Percentiles rank a stretch among this genome's conserved stretches.
phyloP scores from a whole-genome alignment of 1,284 basidiomycete genomes.

The Taiwanofungus camphoratus region DNA sequence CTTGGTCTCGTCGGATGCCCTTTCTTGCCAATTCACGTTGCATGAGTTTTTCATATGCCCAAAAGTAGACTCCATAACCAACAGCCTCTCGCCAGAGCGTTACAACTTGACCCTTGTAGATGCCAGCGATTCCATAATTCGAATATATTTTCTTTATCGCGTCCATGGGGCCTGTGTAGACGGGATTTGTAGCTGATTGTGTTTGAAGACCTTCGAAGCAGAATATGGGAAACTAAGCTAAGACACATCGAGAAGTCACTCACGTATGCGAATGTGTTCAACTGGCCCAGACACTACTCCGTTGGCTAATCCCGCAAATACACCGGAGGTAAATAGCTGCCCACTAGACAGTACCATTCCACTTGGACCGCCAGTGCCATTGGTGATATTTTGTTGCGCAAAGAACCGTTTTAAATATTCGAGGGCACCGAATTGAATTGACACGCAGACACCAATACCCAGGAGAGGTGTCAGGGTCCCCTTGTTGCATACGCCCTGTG shows the following conservation, averaged over 20 bases:
- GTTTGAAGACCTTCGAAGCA: conserved; percentile 71
- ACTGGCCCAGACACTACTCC: conserved; percentile 92
- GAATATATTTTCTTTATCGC: conserved; percentile 79
- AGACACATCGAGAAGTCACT: conserved; percentile 29
- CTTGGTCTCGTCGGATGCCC: conserved; percentile 67
- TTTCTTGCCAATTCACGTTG: conserved; percentile 75
- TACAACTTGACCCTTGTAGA: conserved; percentile 91
- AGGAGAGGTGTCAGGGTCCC: conserved; percentile 91
- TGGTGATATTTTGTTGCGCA: conserved; percentile 47
- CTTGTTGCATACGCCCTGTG: conserved; percentile 32
- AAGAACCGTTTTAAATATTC: conserved; percentile 90
- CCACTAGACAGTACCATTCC: conserved; percentile 51
- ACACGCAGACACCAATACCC: conserved; percentile 93
- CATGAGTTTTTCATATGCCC: conserved; percentile 90
- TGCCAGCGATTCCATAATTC: conserved; percentile 71
- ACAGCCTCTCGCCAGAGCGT: conserved; percentile 84
- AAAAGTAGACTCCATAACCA: conserved; percentile 88
- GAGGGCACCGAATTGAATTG: conserved; percentile 93
- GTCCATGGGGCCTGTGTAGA: conserved; percentile 82
- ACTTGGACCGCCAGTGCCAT: conserved; percentile 52
- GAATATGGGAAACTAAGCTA: background rate
- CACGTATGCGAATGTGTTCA: conserved; percentile 95
- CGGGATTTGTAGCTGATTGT: conserved; percentile 67
- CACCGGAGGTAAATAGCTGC: conserved; percentile 78
- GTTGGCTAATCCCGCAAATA: conserved; percentile 86